phyloP scores from a whole-genome alignment of 2,329 filamentous ascomycete species.

The Colletotrichum sp. region DNA sequence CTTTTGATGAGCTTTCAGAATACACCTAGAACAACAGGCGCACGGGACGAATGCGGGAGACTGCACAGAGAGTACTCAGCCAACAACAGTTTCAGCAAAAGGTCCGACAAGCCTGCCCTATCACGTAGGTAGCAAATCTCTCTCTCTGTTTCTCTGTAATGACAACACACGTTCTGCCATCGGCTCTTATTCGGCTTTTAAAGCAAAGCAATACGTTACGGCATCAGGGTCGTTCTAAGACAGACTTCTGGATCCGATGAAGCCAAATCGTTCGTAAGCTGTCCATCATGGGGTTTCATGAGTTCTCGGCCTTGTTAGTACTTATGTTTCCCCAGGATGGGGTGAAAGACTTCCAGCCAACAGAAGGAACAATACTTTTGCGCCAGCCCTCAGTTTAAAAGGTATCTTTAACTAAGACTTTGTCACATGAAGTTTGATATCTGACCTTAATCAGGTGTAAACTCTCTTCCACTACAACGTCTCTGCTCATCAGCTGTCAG shows the following conservation, averaged over 20 bases:
- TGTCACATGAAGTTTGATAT: fast-evolving
- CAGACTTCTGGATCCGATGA: neutral
- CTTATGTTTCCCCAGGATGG: neutral
- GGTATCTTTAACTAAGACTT: neutral
- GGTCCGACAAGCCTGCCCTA: neutral
- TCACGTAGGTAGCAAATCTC: neutral
- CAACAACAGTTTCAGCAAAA: fast-evolving
- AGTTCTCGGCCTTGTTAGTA: neutral
- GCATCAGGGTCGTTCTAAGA: too few species aligned
- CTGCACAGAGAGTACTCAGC: neutral
- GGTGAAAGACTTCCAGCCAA: neutral
- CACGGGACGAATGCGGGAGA: neutral
- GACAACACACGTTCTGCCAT: neutral
- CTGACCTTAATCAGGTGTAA: too few species aligned
- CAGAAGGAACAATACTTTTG: too few species aligned
- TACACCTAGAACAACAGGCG: neutral
- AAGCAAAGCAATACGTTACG: too few species aligned
- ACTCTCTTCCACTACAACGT: neutral
- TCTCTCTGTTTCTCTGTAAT: neutral
- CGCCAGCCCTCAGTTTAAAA: fast-evolving
- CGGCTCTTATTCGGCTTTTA: too few species aligned
- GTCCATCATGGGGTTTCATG: neutral
- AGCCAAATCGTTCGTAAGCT: neutral
- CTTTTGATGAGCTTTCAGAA: neutral
- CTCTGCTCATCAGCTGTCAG: too few species aligned